phyloP scores from a whole-genome alignment of 495 filamentous ascomycete species.

The Penicillium angulare region DNA sequence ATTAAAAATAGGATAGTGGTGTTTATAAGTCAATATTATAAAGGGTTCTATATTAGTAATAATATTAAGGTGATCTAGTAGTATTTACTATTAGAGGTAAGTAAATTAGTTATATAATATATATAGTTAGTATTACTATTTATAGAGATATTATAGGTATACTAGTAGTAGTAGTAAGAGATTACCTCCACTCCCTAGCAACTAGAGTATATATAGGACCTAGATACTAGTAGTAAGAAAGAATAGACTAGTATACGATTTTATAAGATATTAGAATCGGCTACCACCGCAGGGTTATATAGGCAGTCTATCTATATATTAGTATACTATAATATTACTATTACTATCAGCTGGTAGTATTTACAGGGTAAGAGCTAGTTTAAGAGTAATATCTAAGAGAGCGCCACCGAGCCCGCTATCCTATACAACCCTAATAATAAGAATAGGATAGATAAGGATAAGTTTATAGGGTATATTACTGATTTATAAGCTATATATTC shows the following conservation, averaged over 20 bases:
- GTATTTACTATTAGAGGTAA: background rate
- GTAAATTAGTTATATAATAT: background rate
- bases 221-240: background rate
- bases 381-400: background rate
- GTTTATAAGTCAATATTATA: background rate
- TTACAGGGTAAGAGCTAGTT: background rate
- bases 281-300: background rate
- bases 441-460: background rate
- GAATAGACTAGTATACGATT: background rate
- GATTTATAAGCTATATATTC: background rate
- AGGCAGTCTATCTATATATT: background rate
- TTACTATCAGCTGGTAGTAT: background rate
- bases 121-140: background rate
- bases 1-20: background rate
- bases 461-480: background rate
- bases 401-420: background rate
- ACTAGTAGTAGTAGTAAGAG: background rate
- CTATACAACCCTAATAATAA: background rate
- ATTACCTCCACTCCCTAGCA: background rate
- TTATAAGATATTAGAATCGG: background rate
- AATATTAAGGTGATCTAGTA: background rate
- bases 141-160: background rate
- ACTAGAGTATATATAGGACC: background rate
- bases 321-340: background rate
- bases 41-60: background rate